Percentiles rank a stretch among this genome's conserved stretches.
phyloP scores from a whole-genome alignment of 192 early-diverging fungal species.

The Rhizoclosmatium globosum region DNA sequence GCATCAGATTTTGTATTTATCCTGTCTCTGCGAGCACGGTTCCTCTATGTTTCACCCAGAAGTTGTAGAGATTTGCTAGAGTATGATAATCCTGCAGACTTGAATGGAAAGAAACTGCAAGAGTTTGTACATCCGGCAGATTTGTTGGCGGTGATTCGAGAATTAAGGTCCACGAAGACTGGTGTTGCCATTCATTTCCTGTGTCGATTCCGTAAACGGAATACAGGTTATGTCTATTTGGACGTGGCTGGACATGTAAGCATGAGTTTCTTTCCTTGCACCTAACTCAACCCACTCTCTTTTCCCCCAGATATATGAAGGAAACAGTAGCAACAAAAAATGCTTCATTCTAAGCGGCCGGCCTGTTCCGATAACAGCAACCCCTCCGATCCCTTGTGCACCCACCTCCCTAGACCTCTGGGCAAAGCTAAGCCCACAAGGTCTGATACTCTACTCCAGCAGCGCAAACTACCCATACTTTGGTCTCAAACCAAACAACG shows the following conservation, averaged over 20 bases:
- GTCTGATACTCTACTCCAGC: conserved; percentile 55
- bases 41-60: conserved; percentile 66
- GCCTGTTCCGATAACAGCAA: conserved; percentile 31
- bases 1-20: conserved; percentile 72
- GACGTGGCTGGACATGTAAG: conserved; percentile 68
- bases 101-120: conserved; percentile 66
- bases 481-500: conserved; percentile 32
- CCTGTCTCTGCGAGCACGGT: conserved; percentile 70
- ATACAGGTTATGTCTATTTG: conserved; percentile 69
- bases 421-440: conserved; percentile 67
- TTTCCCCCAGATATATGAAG: conserved; percentile 59
- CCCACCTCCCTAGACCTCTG: conserved; percentile 59
- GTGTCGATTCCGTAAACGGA: conserved; percentile 68
- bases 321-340: conserved; percentile 60
- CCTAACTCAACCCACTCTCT: neutral
- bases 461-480: conserved; percentile 26
- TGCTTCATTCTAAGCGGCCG: conserved; percentile 74
- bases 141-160: conserved; percentile 71
- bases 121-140: conserved; percentile 74
- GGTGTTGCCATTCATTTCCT: conserved; percentile 62
- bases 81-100: conserved; percentile 56
- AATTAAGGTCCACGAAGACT: conserved; percentile 60
- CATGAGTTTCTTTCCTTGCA: neutral
- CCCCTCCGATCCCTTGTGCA: neutral
- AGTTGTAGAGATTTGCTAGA: conserved; percentile 57